phyloP scores from a whole-genome alignment of 805 yeast species.

The Starmerella etchellsii region DNA sequence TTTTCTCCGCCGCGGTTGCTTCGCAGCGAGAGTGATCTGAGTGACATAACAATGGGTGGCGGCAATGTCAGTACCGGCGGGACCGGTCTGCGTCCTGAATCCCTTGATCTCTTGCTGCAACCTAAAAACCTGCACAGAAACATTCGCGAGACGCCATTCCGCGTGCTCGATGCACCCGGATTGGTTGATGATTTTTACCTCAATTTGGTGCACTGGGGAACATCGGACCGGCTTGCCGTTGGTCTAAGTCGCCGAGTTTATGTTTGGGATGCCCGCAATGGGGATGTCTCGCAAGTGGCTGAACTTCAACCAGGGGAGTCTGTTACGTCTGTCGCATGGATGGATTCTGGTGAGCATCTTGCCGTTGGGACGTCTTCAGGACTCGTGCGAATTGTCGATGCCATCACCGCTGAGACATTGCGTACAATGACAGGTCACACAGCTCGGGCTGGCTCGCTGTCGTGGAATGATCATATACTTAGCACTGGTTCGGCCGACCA shows the following conservation, averaged over 20 bases:
- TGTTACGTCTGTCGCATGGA: slow-evolving; percentile 83
- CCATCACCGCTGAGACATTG: slow-evolving; percentile 63
- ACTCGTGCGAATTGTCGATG: slow-evolving; percentile 90
- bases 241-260: slow-evolving; percentile 82
- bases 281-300: slow-evolving; percentile 69
- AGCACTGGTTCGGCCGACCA: slow-evolving; percentile 82
- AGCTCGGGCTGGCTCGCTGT: slow-evolving; percentile 69
- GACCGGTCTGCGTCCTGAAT: slow-evolving; percentile 56
- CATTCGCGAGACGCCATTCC: slow-evolving; percentile 75
- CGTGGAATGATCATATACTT: slow-evolving; percentile 88
- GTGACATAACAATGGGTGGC: slow-evolving; percentile 15
- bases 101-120: slow-evolving; percentile 63
- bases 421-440: slow-evolving; percentile 88
- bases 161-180: slow-evolving; percentile 93
- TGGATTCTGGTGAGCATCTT: slow-evolving; percentile 83
- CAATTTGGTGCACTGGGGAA: slow-evolving; percentile 91
- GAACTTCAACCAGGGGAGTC: slow-evolving; percentile 55
- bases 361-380: slow-evolving; percentile 88
- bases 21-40: slow-evolving; percentile 13
- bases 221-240: slow-evolving; percentile 75
- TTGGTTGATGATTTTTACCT: slow-evolving; percentile 86
- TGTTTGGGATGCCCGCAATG: slow-evolving; percentile 78
- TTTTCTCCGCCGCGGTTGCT: slow-evolving; percentile 12
- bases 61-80: slow-evolving; percentile 25
- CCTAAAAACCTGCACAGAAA: slow-evolving; percentile 70